Evolutionary conservation across 805 yeast genomes (phyloP), one percentile per base, ranked within the genome.

Genomic region (Priceomyces carsonii): DNA sequence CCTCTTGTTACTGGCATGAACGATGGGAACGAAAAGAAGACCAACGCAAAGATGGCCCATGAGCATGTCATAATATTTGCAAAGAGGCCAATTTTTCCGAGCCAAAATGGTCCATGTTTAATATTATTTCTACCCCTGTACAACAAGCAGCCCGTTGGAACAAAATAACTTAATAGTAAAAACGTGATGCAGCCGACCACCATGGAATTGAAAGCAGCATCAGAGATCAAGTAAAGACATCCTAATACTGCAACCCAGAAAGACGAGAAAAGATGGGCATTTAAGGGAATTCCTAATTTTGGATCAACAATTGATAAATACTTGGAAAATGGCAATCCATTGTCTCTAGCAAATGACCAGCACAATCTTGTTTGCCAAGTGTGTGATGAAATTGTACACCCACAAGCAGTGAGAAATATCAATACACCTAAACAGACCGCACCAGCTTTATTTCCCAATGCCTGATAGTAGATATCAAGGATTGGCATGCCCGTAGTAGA

Each of bases 261-360:
- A 39, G 76, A 67, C 10, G 81, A 75, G 63, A 79, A 62, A 15
- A 78, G 32, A 44, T 79, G 80, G 2, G 85, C 84, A 45, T 72
- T 67, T 12, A 79, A 59, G 9, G 87, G 87, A n/a, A 76, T 68
- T 15, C 73, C 76, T 5, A 75, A 56, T 28, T 52, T 61, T 13
- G 63, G 45, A 45, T 77, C 63, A 32, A 82, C 70, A 38, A 57
- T 47, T 4, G 79, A 53, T 74, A 79, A 73, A 43, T 66, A 68
- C 26, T 58, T 62, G 6, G 82, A 77, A 23, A 71, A 76, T 24
- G 80, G 79, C 38, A 78, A 59, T 23, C 83, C 85, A 30, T 77
- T 71, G 50, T 81, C 86, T 57, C 85, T 68, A 3, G 85, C 69
- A 48, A 81, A 77, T 6, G 85, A 77, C 84, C 85, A 82, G 42